phyloP scores from a whole-genome alignment of 306 rosid species.

The Citrullus colocynthis region DNA sequence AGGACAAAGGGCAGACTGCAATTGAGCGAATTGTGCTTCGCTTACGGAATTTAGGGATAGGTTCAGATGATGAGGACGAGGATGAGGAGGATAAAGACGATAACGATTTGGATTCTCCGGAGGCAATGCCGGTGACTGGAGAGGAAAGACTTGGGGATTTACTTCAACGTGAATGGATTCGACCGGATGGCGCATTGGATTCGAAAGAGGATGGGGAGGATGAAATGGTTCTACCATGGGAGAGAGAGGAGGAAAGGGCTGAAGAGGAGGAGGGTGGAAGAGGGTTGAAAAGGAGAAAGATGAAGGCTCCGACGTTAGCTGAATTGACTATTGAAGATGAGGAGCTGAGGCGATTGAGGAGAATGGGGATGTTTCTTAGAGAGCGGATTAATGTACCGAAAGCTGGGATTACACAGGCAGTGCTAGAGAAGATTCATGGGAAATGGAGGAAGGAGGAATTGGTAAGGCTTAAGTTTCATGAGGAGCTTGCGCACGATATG shows the following conservation, averaged over 20 bases:
- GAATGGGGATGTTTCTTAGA: conserved; percentile 42
- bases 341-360: conserved; percentile 62
- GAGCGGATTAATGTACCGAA: conserved; percentile 67
- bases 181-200: conserved; percentile 40
- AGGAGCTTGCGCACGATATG: conserved; percentile 71
- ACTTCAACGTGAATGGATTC: conserved; percentile 69
- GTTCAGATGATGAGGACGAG: conserved; percentile 39
- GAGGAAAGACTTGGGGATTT: conserved; percentile 70
- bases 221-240: conserved; percentile 54
- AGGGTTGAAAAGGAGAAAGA: conserved; percentile 32
- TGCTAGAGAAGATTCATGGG: conserved; percentile 61
- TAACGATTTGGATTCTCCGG: conserved; percentile 17
- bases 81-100: conserved; percentile 17
- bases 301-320: conserved; percentile 47
- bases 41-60: conserved; percentile 52
- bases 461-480: conserved; percentile 86
- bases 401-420: conserved; percentile 69
- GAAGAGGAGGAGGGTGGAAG: conserved; percentile 29
- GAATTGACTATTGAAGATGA: conserved; percentile 79
- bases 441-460: conserved; percentile 72
- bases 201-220: conserved; percentile 23
- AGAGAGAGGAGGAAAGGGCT: conserved; percentile 34
- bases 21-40: conserved; percentile 68
- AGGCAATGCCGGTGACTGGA: conserved; percentile 38
- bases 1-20: conserved; percentile 43